Evolutionary conservation across 257 asterid species (phyloP), one percentile per base, ranked within the genome.

Genomic region (Echium plantagineum): DNA sequence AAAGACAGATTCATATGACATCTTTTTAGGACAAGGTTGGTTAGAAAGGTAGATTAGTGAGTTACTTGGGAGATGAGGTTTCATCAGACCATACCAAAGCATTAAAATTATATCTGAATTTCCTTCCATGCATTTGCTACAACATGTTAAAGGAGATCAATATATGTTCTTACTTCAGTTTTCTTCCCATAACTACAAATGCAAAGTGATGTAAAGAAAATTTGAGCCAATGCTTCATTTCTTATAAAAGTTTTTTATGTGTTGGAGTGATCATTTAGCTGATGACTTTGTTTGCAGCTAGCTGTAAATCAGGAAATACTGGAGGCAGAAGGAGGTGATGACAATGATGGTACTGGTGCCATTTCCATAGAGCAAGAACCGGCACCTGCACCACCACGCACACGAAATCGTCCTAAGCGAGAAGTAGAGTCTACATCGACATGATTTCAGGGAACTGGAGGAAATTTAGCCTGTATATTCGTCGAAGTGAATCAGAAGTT

Each of bases 341-440:
- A 58, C 18, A 77, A 66, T 7, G 78, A 67, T 55, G 80, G 62
- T 22, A 77, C 66, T 51, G 74, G 52, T 55, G 32, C 59, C 53
- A 55, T 67, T 57, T 21, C 80, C 16, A 12, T 61, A 20, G 79
- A 78, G 60, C 79, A 77, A 69, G 80, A 75, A 66, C 64, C 80
- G 32, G 61, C 10, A 35, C 46, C 46, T 6, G 46, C 49, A 42
- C 78, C 81, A 55, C 71, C 70, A 56, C 89, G 85, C 26, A 72
- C 64, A 21, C 89, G 94, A 24, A 81, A 87, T 66, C 87, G 96
- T 42, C 95, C 94, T 59, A 87, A 80, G 70, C 77, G 94, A 72
- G 71, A 87, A 77, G 89, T 73, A 30, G 85, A 84, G 74, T 21
- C 80, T 21, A 78, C 93, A 38, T 71, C 85, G n/a, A 59, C 21